phyloP scores from a whole-genome alignment of 2,329 filamentous ascomycete species.

The Fusarium ambrosium region DNA sequence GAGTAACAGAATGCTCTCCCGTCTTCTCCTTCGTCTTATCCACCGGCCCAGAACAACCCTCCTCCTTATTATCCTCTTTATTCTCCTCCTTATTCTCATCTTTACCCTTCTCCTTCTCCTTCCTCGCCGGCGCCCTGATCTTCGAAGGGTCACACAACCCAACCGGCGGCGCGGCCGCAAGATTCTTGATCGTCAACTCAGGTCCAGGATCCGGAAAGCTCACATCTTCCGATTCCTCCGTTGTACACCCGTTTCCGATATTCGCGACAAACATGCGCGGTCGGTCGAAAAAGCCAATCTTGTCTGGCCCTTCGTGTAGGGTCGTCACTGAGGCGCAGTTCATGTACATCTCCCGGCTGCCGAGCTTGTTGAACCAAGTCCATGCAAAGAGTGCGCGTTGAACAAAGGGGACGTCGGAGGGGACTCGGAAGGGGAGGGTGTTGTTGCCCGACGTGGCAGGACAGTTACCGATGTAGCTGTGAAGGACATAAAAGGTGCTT shows the following conservation, averaged over 20 bases:
- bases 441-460: constrained; percentile 44
- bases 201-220: constrained; percentile 73
- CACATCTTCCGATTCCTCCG: constrained; percentile 67
- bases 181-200: constrained; percentile 54
- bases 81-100: no score
- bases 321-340: constrained; percentile 75
- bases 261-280: constrained; percentile 78
- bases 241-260: constrained; percentile 68
- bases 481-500: constrained; percentile 67
- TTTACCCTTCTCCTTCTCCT: not conserved
- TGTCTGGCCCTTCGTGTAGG: constrained; percentile 17
- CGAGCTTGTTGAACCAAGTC: constrained; percentile 74
- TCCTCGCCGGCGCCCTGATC: not conserved
- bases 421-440: constrained; percentile 64
- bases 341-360: constrained; percentile 79
- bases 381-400: constrained; percentile 67
- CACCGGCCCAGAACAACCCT: not conserved
- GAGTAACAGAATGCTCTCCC: not conserved
- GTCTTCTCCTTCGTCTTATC: not conserved
- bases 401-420: constrained; percentile 63
- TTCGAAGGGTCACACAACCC: constrained; percentile 16
- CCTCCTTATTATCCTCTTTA: not conserved
- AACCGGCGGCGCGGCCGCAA: constrained; percentile 18
- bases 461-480: constrained; percentile 53
- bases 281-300: constrained; percentile 53